phyloP scores from a whole-genome alignment of 23 red algal species.

The Gracilaria caudata region DNA sequence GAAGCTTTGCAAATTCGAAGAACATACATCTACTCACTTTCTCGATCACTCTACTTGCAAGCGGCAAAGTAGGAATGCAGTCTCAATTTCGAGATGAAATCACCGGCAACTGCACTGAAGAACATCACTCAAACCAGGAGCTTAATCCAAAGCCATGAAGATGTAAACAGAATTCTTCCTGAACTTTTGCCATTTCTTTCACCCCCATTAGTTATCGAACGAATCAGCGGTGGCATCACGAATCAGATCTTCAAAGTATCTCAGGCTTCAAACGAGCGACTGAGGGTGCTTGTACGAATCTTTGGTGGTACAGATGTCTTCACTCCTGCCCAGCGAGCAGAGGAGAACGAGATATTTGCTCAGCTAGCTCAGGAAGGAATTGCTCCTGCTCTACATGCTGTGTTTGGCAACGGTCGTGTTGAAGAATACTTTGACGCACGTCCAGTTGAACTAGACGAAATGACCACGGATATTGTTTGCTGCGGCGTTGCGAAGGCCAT shows the following conservation, averaged over 20 bases:
- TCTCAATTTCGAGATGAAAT: neutral
- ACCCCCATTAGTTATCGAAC: neutral
- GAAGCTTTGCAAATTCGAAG: too few species aligned
- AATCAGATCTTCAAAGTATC: slow-evolving; percentile 12
- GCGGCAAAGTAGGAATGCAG: too few species aligned
- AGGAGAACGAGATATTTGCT: slow-evolving; percentile 53
- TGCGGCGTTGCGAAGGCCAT: slow-evolving; percentile 54
- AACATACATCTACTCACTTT: too few species aligned
- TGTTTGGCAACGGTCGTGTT: slow-evolving; percentile 68
- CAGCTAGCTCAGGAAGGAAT: slow-evolving; percentile 43
- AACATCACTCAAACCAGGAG: neutral
- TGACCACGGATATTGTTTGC: slow-evolving; percentile 29
- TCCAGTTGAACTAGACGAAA: slow-evolving; percentile 53
- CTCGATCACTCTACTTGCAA: too few species aligned
- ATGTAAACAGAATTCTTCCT: neutral
- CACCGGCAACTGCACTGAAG: neutral
- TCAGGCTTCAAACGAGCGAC: neutral
- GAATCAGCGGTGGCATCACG: neutral
- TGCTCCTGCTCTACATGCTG: slow-evolving; percentile 45
- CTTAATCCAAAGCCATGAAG: neutral
- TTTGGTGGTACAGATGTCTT: slow-evolving; percentile 65
- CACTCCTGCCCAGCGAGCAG: slow-evolving; percentile 16
- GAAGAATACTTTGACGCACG: slow-evolving; percentile 63
- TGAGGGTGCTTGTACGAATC: slow-evolving; percentile 49
- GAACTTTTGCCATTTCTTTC: neutral